Evolutionary conservation across 208 protist species (phyloP), one percentile per base, ranked within the genome.

Genomic region (Crithidia bombi): DNA sequence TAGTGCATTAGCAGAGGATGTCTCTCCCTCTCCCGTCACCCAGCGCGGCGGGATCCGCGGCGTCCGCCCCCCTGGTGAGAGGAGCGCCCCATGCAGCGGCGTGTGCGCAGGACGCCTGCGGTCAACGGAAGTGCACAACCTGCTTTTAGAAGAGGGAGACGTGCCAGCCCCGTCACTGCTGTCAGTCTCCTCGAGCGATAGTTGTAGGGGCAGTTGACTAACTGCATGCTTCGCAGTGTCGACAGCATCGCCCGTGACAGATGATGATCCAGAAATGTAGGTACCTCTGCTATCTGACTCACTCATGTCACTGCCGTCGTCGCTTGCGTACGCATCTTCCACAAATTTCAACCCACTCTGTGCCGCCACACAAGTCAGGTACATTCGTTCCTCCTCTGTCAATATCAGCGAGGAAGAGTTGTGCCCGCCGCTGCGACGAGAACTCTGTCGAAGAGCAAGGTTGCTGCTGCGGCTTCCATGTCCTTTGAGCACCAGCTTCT

Each of bases 281-380:
- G 28, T 61, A 36, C 52, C 51, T 3, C 28, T 26, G 44, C 21
- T 35, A 12, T 15, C 25, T 23, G 1, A 30, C 38, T 58, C 49
- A n/a, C 38, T 33, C 3, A 25, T 41, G 21, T 44, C 47, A 11
- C 72, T 68, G 38, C 63, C 72, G 35, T 14, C 54, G 19, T 72
- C 57, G 30, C 73, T 80, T 21, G 39, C 55, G 51, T 85, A 73
- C 2, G 80, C 80, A 14, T 85, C 66, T 39, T 81, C 75, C 43
- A 76, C 79, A 58, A 72, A 81, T 23, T 77, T 74, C 44, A 85
- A 57, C 5, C 80, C 80, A 9, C 68, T 70, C 39, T 55, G 52
- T 19, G 38, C 62, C 28, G 77, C 72, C 15, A 66, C 43, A 1
- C 64, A 61, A 4, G 43, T 38, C 3, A 79, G 59, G 38, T 73